Percentiles rank a stretch among this genome's conserved stretches.
Conservation (phyloP, 148 eudicot genomes). For the Vaccinium macrocarpon region DNA sequence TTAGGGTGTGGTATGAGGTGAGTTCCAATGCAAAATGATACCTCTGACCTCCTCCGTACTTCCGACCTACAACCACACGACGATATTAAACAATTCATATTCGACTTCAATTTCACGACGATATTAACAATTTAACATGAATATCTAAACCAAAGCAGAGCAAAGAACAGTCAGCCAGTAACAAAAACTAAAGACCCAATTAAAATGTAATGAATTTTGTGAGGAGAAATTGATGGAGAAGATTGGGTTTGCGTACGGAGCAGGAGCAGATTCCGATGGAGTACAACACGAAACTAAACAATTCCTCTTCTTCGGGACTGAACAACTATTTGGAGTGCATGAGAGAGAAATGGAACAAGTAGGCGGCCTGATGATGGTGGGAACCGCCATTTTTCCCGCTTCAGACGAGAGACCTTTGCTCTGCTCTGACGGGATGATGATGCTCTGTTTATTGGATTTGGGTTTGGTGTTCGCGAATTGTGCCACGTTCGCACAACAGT, state of each 20-base stretch:
- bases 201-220: not conserved
- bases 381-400: conserved; percentile 25
- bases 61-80: conserved; percentile 27
- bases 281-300: conserved; percentile 25
- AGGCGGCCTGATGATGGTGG: not conserved
- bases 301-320: conserved; percentile 8
- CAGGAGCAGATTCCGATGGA: conserved; percentile 25
- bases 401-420: not conserved
- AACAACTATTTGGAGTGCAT: not conserved
- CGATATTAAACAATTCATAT: not conserved
- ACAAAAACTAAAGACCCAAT: not conserved
- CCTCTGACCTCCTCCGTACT: conserved; percentile 30
- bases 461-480: not conserved
- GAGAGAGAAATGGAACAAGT: conserved; percentile 19
- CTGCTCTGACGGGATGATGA: not conserved
- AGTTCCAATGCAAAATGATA: conserved; percentile 67
- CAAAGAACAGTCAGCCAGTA: not conserved
- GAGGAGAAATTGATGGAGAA: not conserved
- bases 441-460: not conserved
- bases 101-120: not conserved
- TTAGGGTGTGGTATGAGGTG: conserved; percentile 89
- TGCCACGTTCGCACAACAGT: not conserved
- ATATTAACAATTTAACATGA: not conserved
- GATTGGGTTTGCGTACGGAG: not conserved
- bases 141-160: not conserved